Percentiles rank a stretch among this genome's conserved stretches.
Conservation (phyloP, 2,329 filamentous ascomycete species). For the Penicillium sp. region DNA sequence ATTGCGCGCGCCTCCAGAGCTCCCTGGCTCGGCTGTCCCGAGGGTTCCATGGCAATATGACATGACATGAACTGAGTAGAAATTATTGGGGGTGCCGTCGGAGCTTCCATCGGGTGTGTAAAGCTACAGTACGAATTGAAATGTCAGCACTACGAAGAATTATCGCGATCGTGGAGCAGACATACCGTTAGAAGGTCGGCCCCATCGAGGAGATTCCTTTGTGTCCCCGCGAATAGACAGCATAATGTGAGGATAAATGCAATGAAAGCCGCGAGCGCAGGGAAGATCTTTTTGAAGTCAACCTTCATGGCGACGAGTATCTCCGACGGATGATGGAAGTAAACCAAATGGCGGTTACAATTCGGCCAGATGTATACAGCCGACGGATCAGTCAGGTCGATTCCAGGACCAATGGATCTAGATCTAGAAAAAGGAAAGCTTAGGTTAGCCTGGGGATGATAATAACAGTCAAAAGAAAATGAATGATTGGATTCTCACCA, state of each 20-base stretch:
- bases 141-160: background rate
- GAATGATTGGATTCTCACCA: background rate
- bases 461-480: background rate
- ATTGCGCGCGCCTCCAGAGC: slow-evolving; percentile 48
- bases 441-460: background rate
- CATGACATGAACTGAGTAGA: slow-evolving; percentile 65
- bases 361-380: background rate
- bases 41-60: slow-evolving; percentile 60
- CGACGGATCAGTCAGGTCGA: background rate
- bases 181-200: slow-evolving; percentile 62
- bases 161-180: background rate
- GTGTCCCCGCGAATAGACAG: slow-evolving; percentile 65
- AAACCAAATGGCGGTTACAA: background rate
- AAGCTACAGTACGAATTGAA: slow-evolving; percentile 32
- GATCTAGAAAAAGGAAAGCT: background rate
- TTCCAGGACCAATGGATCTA: background rate
- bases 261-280: slow-evolving; percentile 54
- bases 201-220: slow-evolving; percentile 59
- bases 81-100: slow-evolving; percentile 61
- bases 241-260: slow-evolving; percentile 64
- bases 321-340: background rate
- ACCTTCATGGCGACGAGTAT: slow-evolving; percentile 16
- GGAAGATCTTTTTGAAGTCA: slow-evolving; percentile 44
- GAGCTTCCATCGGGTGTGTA: slow-evolving; percentile 44
- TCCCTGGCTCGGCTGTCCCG: slow-evolving; percentile 40